Evolutionary conservation across 768 basidiomycete genomes (phyloP).

Genomic region (Panus rudis): DNA sequence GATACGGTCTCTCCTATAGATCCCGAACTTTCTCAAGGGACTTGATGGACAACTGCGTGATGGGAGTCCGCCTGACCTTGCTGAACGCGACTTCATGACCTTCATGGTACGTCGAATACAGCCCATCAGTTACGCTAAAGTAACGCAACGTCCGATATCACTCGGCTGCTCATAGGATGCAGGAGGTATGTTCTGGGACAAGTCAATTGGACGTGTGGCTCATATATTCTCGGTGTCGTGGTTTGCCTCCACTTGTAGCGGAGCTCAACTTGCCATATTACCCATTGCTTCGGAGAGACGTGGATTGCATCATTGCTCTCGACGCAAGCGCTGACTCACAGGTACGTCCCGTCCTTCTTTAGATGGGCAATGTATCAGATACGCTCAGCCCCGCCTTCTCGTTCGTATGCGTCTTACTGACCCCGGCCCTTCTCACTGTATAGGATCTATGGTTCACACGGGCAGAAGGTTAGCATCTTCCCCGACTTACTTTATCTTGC

Average conservation of each 20-base stretch:
- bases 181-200: conserved; percentile 12
- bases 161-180: conserved; percentile 14
- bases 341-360: conserved; percentile 4
- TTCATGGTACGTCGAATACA: conserved; percentile 22
- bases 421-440: background rate
- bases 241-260: conserved; percentile 11
- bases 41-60: conserved; percentile 16
- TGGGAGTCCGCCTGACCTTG: conserved; percentile 17
- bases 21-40: conserved; percentile 21
- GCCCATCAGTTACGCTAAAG: background rate
- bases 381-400: background rate
- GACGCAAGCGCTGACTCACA: conserved; percentile 23
- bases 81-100: conserved; percentile 15
- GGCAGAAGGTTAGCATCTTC: conserved; percentile 19
- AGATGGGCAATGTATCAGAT: background rate
- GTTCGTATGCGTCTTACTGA: background rate
- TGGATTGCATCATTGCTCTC: conserved; percentile 22
- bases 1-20: conserved; percentile 6
- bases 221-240: background rate
- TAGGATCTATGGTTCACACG: conserved; percentile 23
- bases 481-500: too few species aligned
- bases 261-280: conserved; percentile 23
- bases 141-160: too few species aligned
- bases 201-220: background rate
- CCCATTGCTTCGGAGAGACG: conserved; percentile 17